A percentile compares a stretch with the other conserved stretches of the same genome.
Evolutionary conservation across 148 eudicot genomes (phyloP).

Genomic region (Silene latifolia): DNA sequence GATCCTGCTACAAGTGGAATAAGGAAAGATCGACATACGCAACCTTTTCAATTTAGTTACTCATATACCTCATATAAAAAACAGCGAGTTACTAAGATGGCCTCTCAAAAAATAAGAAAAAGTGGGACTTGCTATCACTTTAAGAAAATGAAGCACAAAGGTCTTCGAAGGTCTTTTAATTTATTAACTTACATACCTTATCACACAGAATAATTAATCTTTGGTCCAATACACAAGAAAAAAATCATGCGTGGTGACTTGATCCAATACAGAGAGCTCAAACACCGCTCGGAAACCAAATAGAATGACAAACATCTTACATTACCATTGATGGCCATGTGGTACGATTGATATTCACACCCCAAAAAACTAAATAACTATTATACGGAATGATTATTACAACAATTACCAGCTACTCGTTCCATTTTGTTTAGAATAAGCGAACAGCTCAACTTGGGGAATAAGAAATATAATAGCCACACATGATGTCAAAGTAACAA

Average conservation of each 20-base stretch:
- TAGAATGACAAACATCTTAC: not conserved
- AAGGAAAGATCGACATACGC: not conserved
- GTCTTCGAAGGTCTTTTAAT: not conserved
- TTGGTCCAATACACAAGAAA: too few species aligned
- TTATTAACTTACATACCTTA: too few species aligned
- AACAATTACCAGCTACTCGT: too few species aligned
- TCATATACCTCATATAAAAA: too few species aligned
- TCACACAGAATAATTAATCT: too few species aligned
- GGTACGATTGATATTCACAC: not conserved
- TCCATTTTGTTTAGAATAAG: not conserved
- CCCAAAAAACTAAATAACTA: not conserved
- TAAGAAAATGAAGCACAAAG: not conserved
- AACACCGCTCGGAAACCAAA: not conserved
- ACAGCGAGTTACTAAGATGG: not conserved
- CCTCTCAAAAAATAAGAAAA: not conserved
- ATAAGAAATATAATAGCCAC: not conserved
- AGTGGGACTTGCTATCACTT: too few species aligned
- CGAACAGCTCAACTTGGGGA: not conserved
- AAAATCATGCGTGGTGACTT: too few species aligned
- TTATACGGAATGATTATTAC: not conserved
- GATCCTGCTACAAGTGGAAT: not conserved
- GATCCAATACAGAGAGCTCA: not conserved
- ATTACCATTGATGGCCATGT: not conserved
- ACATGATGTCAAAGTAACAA: not conserved
- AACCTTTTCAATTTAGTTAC: not conserved